phyloP scores from a whole-genome alignment of 1,139 yeast species.

The Geotrichum restrictum region DNA sequence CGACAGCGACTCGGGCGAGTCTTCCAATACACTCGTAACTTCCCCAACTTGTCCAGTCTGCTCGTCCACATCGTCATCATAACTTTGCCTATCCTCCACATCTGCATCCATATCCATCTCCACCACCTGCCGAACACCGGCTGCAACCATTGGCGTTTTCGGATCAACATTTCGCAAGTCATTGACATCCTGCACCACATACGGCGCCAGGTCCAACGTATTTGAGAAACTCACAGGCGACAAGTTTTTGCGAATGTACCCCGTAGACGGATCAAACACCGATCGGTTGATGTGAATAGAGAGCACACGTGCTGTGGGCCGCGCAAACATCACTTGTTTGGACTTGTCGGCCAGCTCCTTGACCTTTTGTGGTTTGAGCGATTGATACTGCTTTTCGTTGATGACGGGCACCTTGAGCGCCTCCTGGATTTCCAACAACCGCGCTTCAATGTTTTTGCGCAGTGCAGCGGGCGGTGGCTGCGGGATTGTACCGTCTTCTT shows the following conservation, averaged over 20 bases:
- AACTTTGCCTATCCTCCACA: constrained; percentile 24
- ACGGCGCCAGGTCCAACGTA: constrained; percentile 59
- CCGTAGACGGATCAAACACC: constrained; percentile 84
- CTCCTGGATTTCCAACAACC: constrained; percentile 53
- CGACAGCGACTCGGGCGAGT: constrained; percentile 10
- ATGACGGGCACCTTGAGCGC: constrained; percentile 66
- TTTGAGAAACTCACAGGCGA: constrained; percentile 76
- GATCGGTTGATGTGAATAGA: constrained; percentile 87
- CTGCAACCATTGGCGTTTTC: constrained; percentile 53
- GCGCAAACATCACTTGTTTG: constrained; percentile 71
- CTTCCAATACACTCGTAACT: constrained; percentile 23
- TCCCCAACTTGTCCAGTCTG: constrained; percentile 18
- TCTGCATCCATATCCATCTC: constrained; percentile 18
- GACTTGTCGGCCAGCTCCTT: constrained; percentile 73
- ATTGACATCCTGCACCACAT: constrained; percentile 62
- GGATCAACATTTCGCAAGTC: constrained; percentile 70
- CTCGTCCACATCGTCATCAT: constrained; percentile 28
- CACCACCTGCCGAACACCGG: constrained; percentile 32
- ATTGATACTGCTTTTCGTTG: constrained; percentile 73
- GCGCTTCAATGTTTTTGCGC: constrained; percentile 44
- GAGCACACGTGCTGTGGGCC: constrained; percentile 74
- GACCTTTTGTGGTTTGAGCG: constrained; percentile 69
- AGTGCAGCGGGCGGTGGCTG: constrained; percentile 18
- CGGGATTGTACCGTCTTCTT: constrained; percentile 11
- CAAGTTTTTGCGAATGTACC: constrained; percentile 75